Evolutionary conservation across 768 basidiomycete genomes (phyloP).

Genomic region (Collybiopsis confluens): DNA sequence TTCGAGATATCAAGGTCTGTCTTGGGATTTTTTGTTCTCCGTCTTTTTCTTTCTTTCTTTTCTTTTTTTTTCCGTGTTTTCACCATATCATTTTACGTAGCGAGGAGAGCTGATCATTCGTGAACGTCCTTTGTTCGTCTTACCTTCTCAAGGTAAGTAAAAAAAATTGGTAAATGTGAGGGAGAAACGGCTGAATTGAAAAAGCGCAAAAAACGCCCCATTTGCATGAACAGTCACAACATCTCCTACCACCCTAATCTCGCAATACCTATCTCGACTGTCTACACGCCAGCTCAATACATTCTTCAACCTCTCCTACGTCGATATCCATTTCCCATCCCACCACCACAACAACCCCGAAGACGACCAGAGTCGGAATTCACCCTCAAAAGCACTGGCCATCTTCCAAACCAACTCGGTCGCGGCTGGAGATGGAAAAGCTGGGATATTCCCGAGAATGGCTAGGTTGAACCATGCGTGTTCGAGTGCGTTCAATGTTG

Average conservation of each 20-base stretch:
- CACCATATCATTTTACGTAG: slow-evolving; percentile 23
- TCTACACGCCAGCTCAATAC: slow-evolving; percentile 28
- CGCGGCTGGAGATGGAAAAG: slow-evolving; percentile 39
- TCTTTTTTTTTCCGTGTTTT: too few species aligned
- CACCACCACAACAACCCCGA: too few species aligned
- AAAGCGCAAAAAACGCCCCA: background rate
- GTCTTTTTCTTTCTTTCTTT: too few species aligned
- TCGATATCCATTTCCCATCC: slow-evolving; percentile 45
- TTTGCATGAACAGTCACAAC: slow-evolving; percentile 32
- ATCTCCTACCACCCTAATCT: slow-evolving; percentile 44
- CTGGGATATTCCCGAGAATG: slow-evolving; percentile 66
- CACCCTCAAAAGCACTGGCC: slow-evolving; percentile 49
- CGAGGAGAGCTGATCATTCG: slow-evolving; percentile 57
- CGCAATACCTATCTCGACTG: slow-evolving; percentile 28
- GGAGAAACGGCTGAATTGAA: too few species aligned
- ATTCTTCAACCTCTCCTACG: slow-evolving; percentile 55
- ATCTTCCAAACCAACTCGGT: slow-evolving; percentile 70
- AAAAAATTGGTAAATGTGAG: background rate
- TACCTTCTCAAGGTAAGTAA: slow-evolving; percentile 46
- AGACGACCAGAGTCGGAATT: too few species aligned
- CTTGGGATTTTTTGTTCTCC: slow-evolving; percentile 4
- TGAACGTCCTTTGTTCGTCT: slow-evolving; percentile 51
- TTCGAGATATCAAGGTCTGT: slow-evolving; percentile 44
- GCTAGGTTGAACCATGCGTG: slow-evolving; percentile 69
- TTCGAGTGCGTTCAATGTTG: slow-evolving; percentile 60